phyloP scores from a whole-genome alignment of 1,284 basidiomycete species.

The Marasmius fiardii region DNA sequence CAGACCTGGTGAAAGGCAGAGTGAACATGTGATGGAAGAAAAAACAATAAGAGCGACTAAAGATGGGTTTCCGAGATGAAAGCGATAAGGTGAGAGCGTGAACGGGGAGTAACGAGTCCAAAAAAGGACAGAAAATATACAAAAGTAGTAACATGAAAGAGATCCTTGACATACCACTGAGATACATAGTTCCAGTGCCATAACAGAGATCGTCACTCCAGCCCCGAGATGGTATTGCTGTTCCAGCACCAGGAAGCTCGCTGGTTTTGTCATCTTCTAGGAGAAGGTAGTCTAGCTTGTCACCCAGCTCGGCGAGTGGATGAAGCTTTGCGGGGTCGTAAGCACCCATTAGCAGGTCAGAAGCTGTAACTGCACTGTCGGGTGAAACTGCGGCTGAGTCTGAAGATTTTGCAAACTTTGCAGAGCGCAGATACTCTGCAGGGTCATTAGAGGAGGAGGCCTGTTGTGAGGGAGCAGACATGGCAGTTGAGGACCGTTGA shows the following conservation, averaged over 20 bases:
- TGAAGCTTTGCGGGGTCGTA: conserved; percentile 91
- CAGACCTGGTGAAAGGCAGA: conserved; percentile 69
- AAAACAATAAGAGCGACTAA: conserved; percentile 68
- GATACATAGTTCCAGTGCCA: conserved; percentile 98
- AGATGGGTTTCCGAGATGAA: conserved; percentile 44
- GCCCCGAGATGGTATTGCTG: conserved; percentile 89
- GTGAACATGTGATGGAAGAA: conserved; percentile 70
- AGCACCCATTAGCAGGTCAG: conserved; percentile 78
- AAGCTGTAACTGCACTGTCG: conserved; percentile 67
- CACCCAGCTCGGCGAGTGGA: conserved; percentile 84
- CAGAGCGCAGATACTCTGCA: conserved; percentile 48
- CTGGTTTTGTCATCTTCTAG: conserved; percentile 92
- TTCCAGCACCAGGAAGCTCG: conserved; percentile 81
- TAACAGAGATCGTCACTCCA: conserved; percentile 99
- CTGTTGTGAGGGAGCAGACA: conserved; percentile 24
- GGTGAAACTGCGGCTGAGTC: conserved; percentile 34
- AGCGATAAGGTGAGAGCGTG: conserved; percentile 67
- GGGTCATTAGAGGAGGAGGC: conserved; percentile 31
- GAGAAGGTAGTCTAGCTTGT: conserved; percentile 89
- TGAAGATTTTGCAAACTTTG: conserved; percentile 47
- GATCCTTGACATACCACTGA: conserved; percentile 78
- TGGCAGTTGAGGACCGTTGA: conserved; percentile 12
- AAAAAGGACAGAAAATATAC: conserved; percentile 38
- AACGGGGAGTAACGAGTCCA: conserved; percentile 39
- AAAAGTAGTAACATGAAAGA: conserved; percentile 61